These are phyloP conservation scores for Rhizopogon vinicolor DNA, from an alignment of 768 basidiomycete genomes.

Conservation along the genomic window DNA sequence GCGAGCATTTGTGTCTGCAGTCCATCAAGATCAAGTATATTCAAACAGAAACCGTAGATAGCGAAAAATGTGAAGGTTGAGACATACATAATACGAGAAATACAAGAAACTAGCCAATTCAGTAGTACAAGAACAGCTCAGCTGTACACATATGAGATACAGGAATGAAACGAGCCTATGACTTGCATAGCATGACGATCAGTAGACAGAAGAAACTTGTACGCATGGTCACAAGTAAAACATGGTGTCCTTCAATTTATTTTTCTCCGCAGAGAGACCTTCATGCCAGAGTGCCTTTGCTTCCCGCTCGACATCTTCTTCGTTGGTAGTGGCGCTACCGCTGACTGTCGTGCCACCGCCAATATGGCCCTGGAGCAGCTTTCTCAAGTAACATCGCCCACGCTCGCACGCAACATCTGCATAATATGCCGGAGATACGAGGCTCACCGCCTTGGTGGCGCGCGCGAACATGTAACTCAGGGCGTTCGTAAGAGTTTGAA, in stretches of 20 bases:
- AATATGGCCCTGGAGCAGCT: conserved; percentile 36
- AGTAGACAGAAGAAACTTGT: too few relatives aligned
- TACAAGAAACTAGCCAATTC: too few relatives aligned
- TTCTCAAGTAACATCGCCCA: conserved; percentile 47
- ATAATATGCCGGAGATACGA: conserved; percentile 35
- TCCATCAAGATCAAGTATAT: too few relatives aligned
- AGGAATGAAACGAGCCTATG: too few relatives aligned
- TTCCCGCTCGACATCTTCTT: conserved; percentile 49
- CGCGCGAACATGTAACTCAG: conserved; percentile 55
- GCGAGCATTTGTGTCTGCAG: too few relatives aligned
- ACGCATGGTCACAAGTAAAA: conserved; percentile 17
- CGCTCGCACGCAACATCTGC: conserved; percentile 51
- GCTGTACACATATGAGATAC: too few relatives aligned
- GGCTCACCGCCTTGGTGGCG: conserved; percentile 44
- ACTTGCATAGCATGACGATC: too few relatives aligned
- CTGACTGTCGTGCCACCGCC: conserved; percentile 23
- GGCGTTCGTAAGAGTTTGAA: conserved; percentile 52
- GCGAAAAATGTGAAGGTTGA: too few relatives aligned
- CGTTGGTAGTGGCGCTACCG: conserved; percentile 33
- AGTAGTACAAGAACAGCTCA: too few relatives aligned
- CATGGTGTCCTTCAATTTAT: conserved; percentile 62
- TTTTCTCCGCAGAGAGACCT: conserved; percentile 40
- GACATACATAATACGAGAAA: too few relatives aligned
- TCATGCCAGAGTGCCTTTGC: conserved; percentile 51
- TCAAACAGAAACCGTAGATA: too few relatives aligned